phyloP scores from a whole-genome alignment of 164 flowering plant genomes.

The Nelumbo lutea region DNA sequence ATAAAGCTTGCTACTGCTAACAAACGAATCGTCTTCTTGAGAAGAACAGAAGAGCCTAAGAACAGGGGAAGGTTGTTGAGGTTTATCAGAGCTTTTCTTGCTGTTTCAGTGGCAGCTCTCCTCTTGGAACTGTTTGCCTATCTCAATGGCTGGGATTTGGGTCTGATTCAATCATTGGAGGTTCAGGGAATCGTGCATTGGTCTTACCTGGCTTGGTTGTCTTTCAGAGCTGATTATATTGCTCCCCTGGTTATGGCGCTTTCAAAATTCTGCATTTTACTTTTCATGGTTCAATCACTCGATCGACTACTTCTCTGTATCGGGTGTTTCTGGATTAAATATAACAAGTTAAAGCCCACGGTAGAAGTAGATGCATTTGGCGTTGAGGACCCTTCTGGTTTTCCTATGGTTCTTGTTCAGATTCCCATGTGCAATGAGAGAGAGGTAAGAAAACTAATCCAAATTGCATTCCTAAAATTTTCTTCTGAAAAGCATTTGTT shows the following conservation, averaged over 20 bases:
- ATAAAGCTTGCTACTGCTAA: slow-evolving; percentile 25
- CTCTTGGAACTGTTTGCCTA: slow-evolving; percentile 52
- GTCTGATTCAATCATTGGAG: slow-evolving; percentile 41
- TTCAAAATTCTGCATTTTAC: slow-evolving; percentile 52
- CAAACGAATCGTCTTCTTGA: slow-evolving; percentile 38
- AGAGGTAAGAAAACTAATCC: slow-evolving; percentile 42
- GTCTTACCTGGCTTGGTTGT: slow-evolving; percentile 56
- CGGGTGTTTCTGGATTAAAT: slow-evolving; percentile 78
- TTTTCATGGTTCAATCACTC: slow-evolving; percentile 66
- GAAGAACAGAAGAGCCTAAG: slow-evolving; percentile 34
- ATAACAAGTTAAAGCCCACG: slow-evolving; percentile 49
- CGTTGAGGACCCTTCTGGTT: slow-evolving; percentile 39
- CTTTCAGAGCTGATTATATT: slow-evolving; percentile 53
- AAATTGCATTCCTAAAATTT: background rate
- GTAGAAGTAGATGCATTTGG: slow-evolving; percentile 33
- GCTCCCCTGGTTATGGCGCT: slow-evolving; percentile 42
- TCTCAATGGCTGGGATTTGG: slow-evolving; percentile 47
- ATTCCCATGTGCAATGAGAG: slow-evolving; percentile 79
- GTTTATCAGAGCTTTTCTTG: slow-evolving; percentile 44
- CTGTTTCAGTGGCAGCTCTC: slow-evolving; percentile 39
- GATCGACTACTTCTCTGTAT: slow-evolving; percentile 59
- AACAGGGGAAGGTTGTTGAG: slow-evolving; percentile 48
- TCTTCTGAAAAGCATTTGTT: background rate
- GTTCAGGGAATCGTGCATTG: slow-evolving; percentile 39
- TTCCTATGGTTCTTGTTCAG: slow-evolving; percentile 76